Evolutionary conservation across 169 alveolate species (phyloP), one percentile per base, ranked within the genome.

Genomic region (Theileria annulata): DNA sequence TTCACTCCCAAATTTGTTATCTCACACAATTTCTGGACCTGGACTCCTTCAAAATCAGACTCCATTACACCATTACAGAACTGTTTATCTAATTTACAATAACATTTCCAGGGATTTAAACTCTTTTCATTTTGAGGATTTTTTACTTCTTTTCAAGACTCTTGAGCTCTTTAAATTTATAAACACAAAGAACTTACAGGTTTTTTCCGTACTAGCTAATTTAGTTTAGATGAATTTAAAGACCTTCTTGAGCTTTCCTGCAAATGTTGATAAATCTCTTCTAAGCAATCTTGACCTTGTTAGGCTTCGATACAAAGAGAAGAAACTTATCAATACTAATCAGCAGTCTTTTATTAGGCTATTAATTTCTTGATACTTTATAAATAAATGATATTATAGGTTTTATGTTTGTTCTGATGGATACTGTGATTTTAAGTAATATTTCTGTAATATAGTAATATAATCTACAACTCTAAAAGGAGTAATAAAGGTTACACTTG

Each of bases 111-210:
- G 35, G 66, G 27, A 19, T 8, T 8, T 56, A 19, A 56, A 56
- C 66, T 2, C 28, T 25, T 25, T 56, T 25, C 0, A 25, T 25
- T 56, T 56, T 8, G 27, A 56, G 33, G 66, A 56, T 19, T 56
- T 56, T 27, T 8, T 56, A 4, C 66, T 56, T 25, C 66, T 56
- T 0, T 56, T 56, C 31, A 56, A 56, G 66, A 56, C 66, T 56
- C 30, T 56, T 10, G 66, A 25, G 66, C 9, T 25, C 31, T 56
- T 56, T 25, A 56, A 56, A 1, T 56, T 56, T 25, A 56, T 56
- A 56, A 56, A 56, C 66, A 56, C 66, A 0, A 56, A 25, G 66
- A 56, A 56, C 30, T 56, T 56, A 25, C 66, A 56, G 66, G 66
- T 56, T 56, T 4, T 19, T 25, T 19, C 66, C 5, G 6, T 56